Evolutionary conservation across 768 basidiomycete genomes (phyloP).

Genomic region (Hortiboletus flavorubellus): DNA sequence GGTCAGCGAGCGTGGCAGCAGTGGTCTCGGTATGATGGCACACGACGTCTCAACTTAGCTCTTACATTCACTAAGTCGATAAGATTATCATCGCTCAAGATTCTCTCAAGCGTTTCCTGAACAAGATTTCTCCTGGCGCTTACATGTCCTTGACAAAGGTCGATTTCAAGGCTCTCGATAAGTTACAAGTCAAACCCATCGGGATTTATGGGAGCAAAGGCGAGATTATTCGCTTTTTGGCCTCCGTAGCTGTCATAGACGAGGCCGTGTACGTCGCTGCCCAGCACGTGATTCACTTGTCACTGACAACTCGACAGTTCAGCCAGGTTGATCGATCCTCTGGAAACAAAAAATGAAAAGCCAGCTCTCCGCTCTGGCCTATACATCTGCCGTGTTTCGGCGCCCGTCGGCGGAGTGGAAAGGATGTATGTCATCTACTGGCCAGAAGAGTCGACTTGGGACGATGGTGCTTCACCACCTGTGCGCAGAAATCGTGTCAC

Average conservation of each 20-base stretch:
- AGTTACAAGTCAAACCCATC: slow-evolving; percentile 41
- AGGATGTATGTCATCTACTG: slow-evolving; percentile 54
- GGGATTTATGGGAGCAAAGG: slow-evolving; percentile 57
- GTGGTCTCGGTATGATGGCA: slow-evolving; percentile 45
- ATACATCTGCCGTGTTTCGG: slow-evolving; percentile 39
- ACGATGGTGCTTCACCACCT: slow-evolving; percentile 46
- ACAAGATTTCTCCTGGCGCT: slow-evolving; percentile 46
- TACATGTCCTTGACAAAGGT: slow-evolving; percentile 55
- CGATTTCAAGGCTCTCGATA: slow-evolving; percentile 52
- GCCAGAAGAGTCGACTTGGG: slow-evolving; percentile 61
- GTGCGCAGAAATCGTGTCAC: slow-evolving; percentile 52
- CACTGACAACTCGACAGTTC: slow-evolving; percentile 11
- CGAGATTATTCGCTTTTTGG: slow-evolving; percentile 48
- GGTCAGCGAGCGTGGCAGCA: slow-evolving; percentile 46
- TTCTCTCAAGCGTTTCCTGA: slow-evolving; percentile 46
- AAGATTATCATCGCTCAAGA: slow-evolving; percentile 60
- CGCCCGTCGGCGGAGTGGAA: slow-evolving; percentile 6
- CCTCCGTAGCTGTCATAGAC: slow-evolving; percentile 35
- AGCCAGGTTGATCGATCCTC: slow-evolving; percentile 3
- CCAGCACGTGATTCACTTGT: neutral
- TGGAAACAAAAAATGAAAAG: neutral
- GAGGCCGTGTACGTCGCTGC: slow-evolving; percentile 36
- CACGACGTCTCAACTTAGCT: neutral
- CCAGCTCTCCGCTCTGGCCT: slow-evolving; percentile 48
- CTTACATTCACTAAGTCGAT: slow-evolving; percentile 40